These are phyloP conservation scores for Perilla frutescens DNA, from an alignment of 257 asterid genomes.

Conservation along the genomic window DNA sequence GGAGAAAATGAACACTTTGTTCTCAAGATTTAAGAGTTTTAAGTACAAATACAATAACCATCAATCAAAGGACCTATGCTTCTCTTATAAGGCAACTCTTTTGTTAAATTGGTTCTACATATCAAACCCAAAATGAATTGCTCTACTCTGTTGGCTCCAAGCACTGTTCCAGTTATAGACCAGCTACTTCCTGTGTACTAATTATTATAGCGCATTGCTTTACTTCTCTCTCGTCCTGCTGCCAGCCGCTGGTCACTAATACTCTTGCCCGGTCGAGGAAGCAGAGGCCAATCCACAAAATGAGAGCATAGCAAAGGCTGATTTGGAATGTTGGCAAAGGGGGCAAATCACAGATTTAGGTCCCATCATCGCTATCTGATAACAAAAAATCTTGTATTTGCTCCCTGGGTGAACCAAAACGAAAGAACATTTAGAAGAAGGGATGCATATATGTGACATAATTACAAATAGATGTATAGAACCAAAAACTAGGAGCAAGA, in stretches of 20 bases:
- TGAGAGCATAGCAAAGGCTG: neutral
- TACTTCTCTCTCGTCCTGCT: slow-evolving; percentile 9
- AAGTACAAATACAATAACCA: neutral
- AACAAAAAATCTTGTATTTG: slow-evolving; percentile 76
- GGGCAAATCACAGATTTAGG: slow-evolving; percentile 35
- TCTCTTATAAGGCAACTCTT: neutral
- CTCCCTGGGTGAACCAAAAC: slow-evolving; percentile 54
- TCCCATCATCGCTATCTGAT: slow-evolving; percentile 68
- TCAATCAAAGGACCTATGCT: neutral
- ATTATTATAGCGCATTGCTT: neutral
- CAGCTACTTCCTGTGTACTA: neutral
- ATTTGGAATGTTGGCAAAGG: neutral
- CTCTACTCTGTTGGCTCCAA: neutral
- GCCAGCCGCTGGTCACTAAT: neutral
- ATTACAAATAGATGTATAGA: neutral
- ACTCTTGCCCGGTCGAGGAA: neutral
- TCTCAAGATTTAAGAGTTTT: neutral
- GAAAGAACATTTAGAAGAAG: neutral
- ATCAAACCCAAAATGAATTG: neutral
- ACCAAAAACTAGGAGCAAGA: slow-evolving; percentile 15
- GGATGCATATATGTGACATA: neutral
- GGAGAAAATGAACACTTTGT: neutral
- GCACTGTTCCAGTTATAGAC: neutral
- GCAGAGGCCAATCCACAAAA: neutral
- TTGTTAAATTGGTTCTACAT: neutral